phyloP scores from a whole-genome alignment of 2,329 filamentous ascomycete genomes.

The Zasmidium citrigriseum region DNA sequence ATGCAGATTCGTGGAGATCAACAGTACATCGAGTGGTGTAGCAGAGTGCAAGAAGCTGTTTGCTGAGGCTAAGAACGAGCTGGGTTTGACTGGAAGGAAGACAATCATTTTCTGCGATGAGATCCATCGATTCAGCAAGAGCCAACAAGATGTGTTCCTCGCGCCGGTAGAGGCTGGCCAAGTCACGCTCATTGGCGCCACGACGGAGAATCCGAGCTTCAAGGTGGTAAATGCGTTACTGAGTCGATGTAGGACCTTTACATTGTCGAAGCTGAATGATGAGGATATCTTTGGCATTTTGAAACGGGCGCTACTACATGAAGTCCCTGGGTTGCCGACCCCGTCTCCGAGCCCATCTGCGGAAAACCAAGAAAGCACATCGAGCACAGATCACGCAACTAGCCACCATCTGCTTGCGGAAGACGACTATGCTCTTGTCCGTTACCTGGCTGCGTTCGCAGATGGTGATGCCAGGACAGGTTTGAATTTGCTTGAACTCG shows the following conservation, averaged over 20 bases:
- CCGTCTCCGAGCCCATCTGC: constrained; percentile 34
- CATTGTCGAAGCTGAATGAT: constrained; percentile 71
- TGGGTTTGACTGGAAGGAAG: constrained; percentile 77
- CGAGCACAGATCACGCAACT: constrained; percentile 24
- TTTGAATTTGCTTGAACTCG: constrained; percentile 87
- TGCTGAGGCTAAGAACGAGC: constrained; percentile 76
- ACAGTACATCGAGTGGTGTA: constrained; percentile 85
- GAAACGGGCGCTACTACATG: constrained; percentile 64
- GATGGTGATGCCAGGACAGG: constrained; percentile 93
- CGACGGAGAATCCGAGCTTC: constrained; percentile 96
- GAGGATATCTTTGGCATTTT: constrained; percentile 75
- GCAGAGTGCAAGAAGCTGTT: constrained; percentile 93
- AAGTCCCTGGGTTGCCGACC: constrained; percentile 55
- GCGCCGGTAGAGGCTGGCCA: constrained; percentile 88
- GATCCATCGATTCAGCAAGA: constrained; percentile 87
- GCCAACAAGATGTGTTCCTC: constrained; percentile 92
- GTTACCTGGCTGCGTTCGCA: constrained; percentile 80
- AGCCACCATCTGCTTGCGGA: constrained; percentile 61
- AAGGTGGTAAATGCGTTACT: constrained; percentile 85
- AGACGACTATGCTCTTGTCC: constrained; percentile 64
- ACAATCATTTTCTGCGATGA: constrained; percentile 98
- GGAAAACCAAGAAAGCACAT: constrained; percentile 10
- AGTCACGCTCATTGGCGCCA: constrained; percentile 90
- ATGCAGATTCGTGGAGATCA: constrained; percentile 90
- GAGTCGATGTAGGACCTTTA: constrained; percentile 89